Evolutionary conservation across 2,329 filamentous ascomycete genomes (phyloP).

Genomic region (Penicillium sp.): DNA sequence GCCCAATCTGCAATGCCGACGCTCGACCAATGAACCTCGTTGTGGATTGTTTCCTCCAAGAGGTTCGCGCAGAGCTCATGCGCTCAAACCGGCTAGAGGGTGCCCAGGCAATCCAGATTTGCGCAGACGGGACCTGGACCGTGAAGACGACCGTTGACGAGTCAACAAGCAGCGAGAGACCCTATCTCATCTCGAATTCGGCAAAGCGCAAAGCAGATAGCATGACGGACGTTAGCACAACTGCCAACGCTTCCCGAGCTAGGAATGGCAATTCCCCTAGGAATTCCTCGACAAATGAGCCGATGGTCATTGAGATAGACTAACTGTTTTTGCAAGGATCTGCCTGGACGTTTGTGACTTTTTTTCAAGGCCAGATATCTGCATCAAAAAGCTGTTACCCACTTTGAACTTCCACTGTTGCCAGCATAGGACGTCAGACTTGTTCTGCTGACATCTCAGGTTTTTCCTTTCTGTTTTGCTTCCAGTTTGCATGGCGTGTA

Average conservation of each 20-base stretch:
- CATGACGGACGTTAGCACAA: background rate
- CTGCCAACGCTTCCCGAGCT: background rate
- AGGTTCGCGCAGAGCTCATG: slow-evolving; percentile 59
- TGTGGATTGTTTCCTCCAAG: slow-evolving; percentile 69
- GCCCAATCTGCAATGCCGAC: slow-evolving; percentile 76
- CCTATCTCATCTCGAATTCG: background rate
- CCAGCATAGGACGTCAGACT: background rate
- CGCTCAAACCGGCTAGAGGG: slow-evolving; percentile 48
- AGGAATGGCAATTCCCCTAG: background rate
- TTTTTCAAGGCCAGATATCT: no score
- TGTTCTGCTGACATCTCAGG: background rate
- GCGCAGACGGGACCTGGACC: slow-evolving; percentile 64
- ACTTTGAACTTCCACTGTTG: no score
- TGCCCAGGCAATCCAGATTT: slow-evolving; percentile 61
- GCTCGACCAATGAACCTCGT: slow-evolving; percentile 69
- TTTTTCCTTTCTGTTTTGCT: slow-evolving; percentile 1
- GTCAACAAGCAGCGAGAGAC: background rate
- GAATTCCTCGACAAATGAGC: slow-evolving; percentile 1
- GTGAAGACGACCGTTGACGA: slow-evolving; percentile 43
- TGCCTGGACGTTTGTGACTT: background rate
- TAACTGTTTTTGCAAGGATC: background rate
- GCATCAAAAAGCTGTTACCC: no score
- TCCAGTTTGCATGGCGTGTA: slow-evolving; percentile 1
- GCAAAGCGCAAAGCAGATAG: slow-evolving; percentile 16
- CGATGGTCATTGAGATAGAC: slow-evolving; percentile 23